These are phyloP conservation scores for Ceratobasidium theobromae DNA, from an alignment of 1,284 basidiomycete genomes.

Conservation along the genomic window DNA sequence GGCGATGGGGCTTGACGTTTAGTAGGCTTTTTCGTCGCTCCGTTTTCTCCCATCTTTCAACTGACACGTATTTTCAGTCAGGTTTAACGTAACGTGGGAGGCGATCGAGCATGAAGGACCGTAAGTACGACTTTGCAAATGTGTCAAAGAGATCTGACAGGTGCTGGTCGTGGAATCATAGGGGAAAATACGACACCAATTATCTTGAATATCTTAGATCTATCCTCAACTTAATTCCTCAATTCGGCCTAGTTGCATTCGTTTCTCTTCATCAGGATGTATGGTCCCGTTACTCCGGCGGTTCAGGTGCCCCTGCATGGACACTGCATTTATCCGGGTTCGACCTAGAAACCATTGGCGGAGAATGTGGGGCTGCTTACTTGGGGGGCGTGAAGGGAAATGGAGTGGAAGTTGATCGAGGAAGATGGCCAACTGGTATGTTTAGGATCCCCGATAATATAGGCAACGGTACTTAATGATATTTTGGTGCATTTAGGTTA, in stretches of 20 bases:
- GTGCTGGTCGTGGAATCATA: conserved; percentile 45
- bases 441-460: conserved; percentile 39
- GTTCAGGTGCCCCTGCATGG: conserved; percentile 92
- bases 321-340: conserved; percentile 80
- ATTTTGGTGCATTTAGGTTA: conserved; percentile 54
- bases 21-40: conserved; percentile 50
- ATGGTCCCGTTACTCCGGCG: conserved; percentile 93
- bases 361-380: conserved; percentile 81
- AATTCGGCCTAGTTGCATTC: conserved; percentile 81
- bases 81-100: conserved; percentile 95
- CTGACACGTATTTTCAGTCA: conserved; percentile 51
- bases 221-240: conserved; percentile 73
- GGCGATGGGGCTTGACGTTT: conserved; percentile 85
- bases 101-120: conserved; percentile 89
- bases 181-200: conserved; percentile 78
- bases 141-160: too few relatives aligned
- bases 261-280: conserved; percentile 88
- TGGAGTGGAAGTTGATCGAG: conserved; percentile 58
- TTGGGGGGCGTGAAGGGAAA: conserved; percentile 70
- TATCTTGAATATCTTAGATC: conserved; percentile 80
- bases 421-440: conserved; percentile 73
- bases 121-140: conserved; percentile 65
- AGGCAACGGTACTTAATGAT: neutral
- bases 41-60: neutral
- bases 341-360: conserved; percentile 70